A percentile compares a stretch with the other conserved stretches of the same genome.
These are phyloP conservation scores for Haberlea rhodopensis DNA, from an alignment of 257 asterid genomes.

Conservation along the genomic window DNA sequence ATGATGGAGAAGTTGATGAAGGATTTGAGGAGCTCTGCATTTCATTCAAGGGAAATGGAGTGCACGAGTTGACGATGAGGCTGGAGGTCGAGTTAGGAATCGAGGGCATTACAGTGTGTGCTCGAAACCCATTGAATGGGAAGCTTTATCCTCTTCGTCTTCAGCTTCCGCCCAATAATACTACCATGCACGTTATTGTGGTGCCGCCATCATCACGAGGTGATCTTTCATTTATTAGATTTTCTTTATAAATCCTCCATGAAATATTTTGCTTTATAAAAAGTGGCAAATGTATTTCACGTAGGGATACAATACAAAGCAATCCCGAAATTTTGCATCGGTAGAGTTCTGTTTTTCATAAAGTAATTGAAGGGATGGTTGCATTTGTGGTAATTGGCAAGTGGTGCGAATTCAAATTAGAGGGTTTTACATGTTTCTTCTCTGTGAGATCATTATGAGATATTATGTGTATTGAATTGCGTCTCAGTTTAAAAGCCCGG, in stretches of 20 bases:
- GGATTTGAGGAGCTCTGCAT: constrained; percentile 61
- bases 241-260: background rate
- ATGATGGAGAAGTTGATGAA: constrained; percentile 61
- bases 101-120: constrained; percentile 63
- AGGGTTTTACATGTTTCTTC: too few relatives aligned
- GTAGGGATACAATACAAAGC: too few relatives aligned
- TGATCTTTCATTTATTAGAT: constrained; percentile 15
- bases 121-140: constrained; percentile 70
- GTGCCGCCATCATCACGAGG: constrained; percentile 73
- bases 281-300: too few relatives aligned
- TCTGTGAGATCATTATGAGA: too few relatives aligned
- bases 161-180: constrained; percentile 92
- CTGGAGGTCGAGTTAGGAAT: constrained; percentile 66
- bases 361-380: too few relatives aligned
- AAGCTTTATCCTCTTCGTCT: constrained; percentile 88
- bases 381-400: too few relatives aligned
- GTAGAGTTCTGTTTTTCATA: too few relatives aligned
- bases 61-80: constrained; percentile 50
- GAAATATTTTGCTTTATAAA: background rate
- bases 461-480: too few relatives aligned
- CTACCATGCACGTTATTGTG: constrained; percentile 68
- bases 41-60: constrained; percentile 63
- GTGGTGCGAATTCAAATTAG: too few relatives aligned
- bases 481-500: too few relatives aligned
- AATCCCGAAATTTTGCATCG: too few relatives aligned